Percentiles rank a stretch among this genome's conserved stretches.
Evolutionary conservation across 163 green algal species (phyloP).

Genomic region (Chlorella variabilis): DNA sequence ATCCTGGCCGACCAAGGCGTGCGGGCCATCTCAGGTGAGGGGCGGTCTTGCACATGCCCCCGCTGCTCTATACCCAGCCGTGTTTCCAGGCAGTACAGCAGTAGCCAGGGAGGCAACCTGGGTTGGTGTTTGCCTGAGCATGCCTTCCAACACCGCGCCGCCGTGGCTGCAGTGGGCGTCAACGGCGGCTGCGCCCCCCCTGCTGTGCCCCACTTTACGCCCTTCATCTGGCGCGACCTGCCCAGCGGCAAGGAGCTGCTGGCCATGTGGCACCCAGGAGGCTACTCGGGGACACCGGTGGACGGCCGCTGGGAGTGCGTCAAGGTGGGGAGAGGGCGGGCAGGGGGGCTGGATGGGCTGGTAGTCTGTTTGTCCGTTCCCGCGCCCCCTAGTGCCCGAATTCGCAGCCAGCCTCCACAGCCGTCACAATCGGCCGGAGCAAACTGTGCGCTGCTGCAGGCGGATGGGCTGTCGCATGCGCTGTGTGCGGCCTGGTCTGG

Average conservation of each 20-base stretch:
- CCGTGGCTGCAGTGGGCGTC: conserved; percentile 58
- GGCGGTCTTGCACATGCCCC: too few species aligned
- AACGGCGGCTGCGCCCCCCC: conserved; percentile 63
- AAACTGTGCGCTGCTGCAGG: neutral
- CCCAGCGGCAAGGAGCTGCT: conserved; percentile 55
- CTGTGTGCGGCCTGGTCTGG: conserved; percentile 64
- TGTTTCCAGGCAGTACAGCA: too few species aligned
- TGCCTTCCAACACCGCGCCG: too few species aligned
- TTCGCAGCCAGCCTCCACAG: too few species aligned
- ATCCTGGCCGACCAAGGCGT: conserved; percentile 55
- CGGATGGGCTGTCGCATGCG: conserved; percentile 48
- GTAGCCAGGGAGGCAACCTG: too few species aligned
- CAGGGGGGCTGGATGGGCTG: conserved; percentile 6
- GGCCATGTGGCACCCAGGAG: conserved; percentile 62
- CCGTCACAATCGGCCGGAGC: too few species aligned
- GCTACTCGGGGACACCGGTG: conserved; percentile 50
- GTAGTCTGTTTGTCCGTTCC: too few species aligned
- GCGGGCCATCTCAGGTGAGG: conserved; percentile 49
- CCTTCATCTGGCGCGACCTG: conserved; percentile 68
- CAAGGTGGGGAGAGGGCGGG: too few species aligned
- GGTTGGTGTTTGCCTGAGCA: too few species aligned
- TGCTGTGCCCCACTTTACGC: conserved; percentile 58
- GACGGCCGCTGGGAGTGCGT: conserved; percentile 56
- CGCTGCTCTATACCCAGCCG: too few species aligned
- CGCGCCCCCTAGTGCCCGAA: too few species aligned